A percentile compares a stretch with the other conserved stretches of the same genome.
phyloP scores from a whole-genome alignment of 2,329 filamentous ascomycete genomes.

The Myriosclerotinia duriaeana region DNA sequence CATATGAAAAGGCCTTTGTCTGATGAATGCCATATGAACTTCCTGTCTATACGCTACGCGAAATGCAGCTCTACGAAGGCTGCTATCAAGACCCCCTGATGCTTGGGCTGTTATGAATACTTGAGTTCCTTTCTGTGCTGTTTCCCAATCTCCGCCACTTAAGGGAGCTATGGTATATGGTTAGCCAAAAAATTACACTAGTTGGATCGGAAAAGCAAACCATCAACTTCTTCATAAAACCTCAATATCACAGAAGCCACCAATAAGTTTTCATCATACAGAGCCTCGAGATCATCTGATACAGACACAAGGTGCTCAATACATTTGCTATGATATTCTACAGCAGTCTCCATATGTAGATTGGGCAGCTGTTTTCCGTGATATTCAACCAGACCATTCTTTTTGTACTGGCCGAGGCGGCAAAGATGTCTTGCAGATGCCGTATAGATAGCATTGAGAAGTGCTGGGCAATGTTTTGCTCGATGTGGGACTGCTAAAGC shows the following conservation, averaged over 20 bases:
- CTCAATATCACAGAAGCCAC: constrained; percentile 44
- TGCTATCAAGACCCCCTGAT: constrained; percentile 38
- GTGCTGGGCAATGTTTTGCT: constrained; percentile 44
- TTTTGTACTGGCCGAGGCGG: constrained; percentile 35
- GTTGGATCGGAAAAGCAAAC: constrained; percentile 25
- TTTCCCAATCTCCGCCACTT: constrained; percentile 31
- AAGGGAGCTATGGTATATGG: constrained; percentile 27
- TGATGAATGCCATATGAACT: constrained; percentile 48
- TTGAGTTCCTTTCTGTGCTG: constrained; percentile 30
- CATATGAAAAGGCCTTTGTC: constrained; percentile 43
- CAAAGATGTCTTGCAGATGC: constrained; percentile 44
- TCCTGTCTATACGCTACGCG: constrained; percentile 52
- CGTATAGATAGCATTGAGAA: constrained; percentile 41
- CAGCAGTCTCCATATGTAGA: constrained; percentile 42
- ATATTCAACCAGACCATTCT: constrained; percentile 34
- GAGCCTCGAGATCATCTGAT: constrained; percentile 42
- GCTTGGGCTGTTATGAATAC: constrained; percentile 37
- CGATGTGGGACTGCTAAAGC: constrained; percentile 45
- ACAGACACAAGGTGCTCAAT: constrained; percentile 44
- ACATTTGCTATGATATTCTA: constrained; percentile 46
- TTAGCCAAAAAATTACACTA: neutral
- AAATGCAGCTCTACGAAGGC: constrained; percentile 47
- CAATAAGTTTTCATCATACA: constrained; percentile 44
- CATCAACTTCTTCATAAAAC: constrained; percentile 46
- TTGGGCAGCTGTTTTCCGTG: constrained; percentile 34